Evolutionary conservation across 352 stramenopile species (phyloP), one percentile per base, ranked within the genome.

Genomic region (Phytophthora hybrid): DNA sequence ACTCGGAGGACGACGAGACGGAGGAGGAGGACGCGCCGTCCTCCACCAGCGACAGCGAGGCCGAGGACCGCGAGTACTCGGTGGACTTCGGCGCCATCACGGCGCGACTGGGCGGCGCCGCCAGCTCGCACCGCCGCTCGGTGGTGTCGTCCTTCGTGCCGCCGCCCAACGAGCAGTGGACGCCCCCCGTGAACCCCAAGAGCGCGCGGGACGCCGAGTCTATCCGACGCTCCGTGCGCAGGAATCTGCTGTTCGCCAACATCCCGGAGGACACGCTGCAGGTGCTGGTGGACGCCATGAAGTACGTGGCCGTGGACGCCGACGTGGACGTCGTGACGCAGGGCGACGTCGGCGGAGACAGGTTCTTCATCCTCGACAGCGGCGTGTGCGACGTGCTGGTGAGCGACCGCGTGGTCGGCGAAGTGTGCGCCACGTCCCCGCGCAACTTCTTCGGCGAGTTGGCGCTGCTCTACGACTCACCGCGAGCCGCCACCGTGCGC

Each of bases 361-460:
- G 81, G 18, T 98, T 98, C 64, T 99, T 96, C 75, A 93, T 98
- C 53, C 77, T 99, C 51, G 78, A 95, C 60, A 94, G 80, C 60
- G 97, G 97, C 26, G 66, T 81, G n/a, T 91, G 97, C 46, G 78
- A 94, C 39, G 83, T 94, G 37, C 39, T 84, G 5, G 86, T 95
- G 14, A 77, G 93, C 41, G 59, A 69, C 1, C 81, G 87, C 57
- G 81, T 95, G 9, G 78, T 87, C 3, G 87, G 86, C 31, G 77
- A 87, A 41, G 75, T 90, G 16, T 77, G 84, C 63, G 79, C 76
- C 41, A 83, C 98, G 3, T 84, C 76, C 0, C 62, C 77, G 14
- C 79, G 84, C 46, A 87, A 91, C 44, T 92, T 84, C 64, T 99
- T 98, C 68, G 96, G 96, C 23, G 96, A 99, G 81, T 79, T 99